Evolutionary conservation across 2,329 filamentous ascomycete genomes (phyloP), one percentile per base, ranked within the genome.

Genomic region (Fusarium sororula): DNA sequence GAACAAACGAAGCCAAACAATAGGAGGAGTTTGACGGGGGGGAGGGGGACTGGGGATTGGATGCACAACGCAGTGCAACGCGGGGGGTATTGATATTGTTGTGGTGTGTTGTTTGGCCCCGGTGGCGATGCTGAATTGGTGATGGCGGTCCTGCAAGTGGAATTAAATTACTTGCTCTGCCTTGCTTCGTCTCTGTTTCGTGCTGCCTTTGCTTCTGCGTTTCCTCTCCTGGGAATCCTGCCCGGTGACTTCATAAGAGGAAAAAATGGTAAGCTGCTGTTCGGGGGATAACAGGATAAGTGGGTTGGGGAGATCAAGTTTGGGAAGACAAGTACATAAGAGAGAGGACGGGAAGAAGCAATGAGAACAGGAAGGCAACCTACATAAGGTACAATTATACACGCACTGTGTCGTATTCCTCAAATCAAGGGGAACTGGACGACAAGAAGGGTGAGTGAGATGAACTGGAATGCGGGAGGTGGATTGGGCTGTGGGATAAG

Each of bases 1-100:
- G 71, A 72, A 67, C 74, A 66, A 77, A 72, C 74, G 71, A 76
- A 73, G 74, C 66, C 72, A 73, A 69, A 76, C 74, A 72, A 74
- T 64, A 54, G 66, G 66, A 67, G 65, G 68, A 70, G 56, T 30
- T 68, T 56, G 62, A 74, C 44, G 64, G 68, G 68, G 74, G 50
- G 45, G 26, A 32, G 28, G n/a, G 47, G 66, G 32, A 45, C 70
- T 63, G 62, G 66, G 63, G 68, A 68, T 50, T 58, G 56, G 56
- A 51, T 51, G 58, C 68, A 70, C 42, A 51, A 24, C 56, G 56
- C 53, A 67, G 39, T 41, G 32, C 72, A 75, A 56, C 67, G 72
- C 72, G 72, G 72, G 71, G 51, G 71, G 71, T 67, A 57, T 48
- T 57, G 55, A 51, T 58, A 37, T 51, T 63, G 67, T 63, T 71